Evolutionary conservation across 495 filamentous ascomycete species (phyloP).

Genomic region (Rostrohypoxylon terebratum): DNA sequence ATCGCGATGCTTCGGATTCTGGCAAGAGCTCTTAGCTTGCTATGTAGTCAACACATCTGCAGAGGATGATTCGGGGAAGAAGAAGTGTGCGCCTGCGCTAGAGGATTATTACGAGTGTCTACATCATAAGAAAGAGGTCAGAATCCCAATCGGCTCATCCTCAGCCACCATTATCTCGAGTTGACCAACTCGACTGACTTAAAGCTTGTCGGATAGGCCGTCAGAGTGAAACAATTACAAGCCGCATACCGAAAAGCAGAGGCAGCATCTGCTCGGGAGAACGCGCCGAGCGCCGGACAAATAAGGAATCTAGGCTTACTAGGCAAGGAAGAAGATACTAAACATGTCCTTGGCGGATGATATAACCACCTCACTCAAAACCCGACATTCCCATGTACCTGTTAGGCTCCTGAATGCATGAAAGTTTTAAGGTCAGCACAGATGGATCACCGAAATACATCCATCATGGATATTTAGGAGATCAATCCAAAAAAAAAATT

Average conservation of each 20-base stretch:
- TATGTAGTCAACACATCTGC: conserved; percentile 84
- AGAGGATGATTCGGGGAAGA: conserved; percentile 81
- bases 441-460: background rate
- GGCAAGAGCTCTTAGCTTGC: conserved; percentile 92
- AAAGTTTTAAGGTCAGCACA: conserved; percentile 16
- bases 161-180: background rate
- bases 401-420: conserved; percentile 25
- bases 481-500: conserved; percentile 9
- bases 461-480: background rate
- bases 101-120: conserved; percentile 99
- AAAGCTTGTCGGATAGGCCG: conserved; percentile 65
- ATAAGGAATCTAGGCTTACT: conserved; percentile 87
- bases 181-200: conserved; percentile 17
- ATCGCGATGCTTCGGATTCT: conserved; percentile 97
- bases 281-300: conserved; percentile 75
- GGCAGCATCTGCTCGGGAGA: conserved; percentile 78
- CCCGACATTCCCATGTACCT: conserved; percentile 36
- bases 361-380: conserved; percentile 23
- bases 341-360: conserved; percentile 65
- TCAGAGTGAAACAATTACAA: conserved; percentile 82
- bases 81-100: conserved; percentile 87
- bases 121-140: conserved; percentile 97
- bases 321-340: conserved; percentile 82
- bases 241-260: conserved; percentile 86
- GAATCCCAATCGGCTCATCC: conserved; percentile 39